Evolutionary conservation across 371 early-diverging fungal species (phyloP), one percentile per base, ranked within the genome.

Genomic region (Coemansia sp.): DNA sequence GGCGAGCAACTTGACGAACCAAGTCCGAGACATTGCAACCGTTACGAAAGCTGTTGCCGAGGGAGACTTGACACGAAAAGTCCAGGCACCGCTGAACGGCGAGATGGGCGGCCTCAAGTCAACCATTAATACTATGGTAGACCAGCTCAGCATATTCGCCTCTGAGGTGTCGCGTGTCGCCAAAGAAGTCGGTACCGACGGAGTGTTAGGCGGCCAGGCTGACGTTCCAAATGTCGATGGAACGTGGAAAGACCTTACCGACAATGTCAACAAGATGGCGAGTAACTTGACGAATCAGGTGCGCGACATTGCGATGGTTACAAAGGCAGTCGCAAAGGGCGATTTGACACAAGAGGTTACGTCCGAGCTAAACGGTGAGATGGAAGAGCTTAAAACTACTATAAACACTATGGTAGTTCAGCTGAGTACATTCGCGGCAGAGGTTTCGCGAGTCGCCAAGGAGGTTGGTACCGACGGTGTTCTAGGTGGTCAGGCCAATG

Each of bases 101-200:
- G 89, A 89, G 68, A 86, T 86, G 6, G 65, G 84, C 20, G 82
- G 86, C 20, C 74, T 91, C 2, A 89, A 88, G 65, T 84, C 86
- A 26, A 88, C 90, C 3, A 85, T 90, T 39, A 90, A 90, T 63
- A 85, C 83, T 1, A 88, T 90, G 88, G 82, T 83, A 28, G 80
- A 83, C 62, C 82, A 84, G 61, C 68, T 86, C 12, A 75, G 80
- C 1, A 75, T 71, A 33, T 84, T 85, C 68, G 86, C 84, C 75
- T 5, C 72, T 62, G 62, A 73, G 62, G 59, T 69, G 14, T 56
- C 64, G 25, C 83, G 86, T 23, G 87, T 89, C 0, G 83, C 86
- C 1, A 67, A 83, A 2, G 86, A 87, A 66, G 80, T 80, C 18
- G 80, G 80, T 2, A 70, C 66, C 21, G 71, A 80, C 20, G 80